Evolutionary conservation across 1,284 basidiomycete species (phyloP).

Genomic region (Golubevia sp.): DNA sequence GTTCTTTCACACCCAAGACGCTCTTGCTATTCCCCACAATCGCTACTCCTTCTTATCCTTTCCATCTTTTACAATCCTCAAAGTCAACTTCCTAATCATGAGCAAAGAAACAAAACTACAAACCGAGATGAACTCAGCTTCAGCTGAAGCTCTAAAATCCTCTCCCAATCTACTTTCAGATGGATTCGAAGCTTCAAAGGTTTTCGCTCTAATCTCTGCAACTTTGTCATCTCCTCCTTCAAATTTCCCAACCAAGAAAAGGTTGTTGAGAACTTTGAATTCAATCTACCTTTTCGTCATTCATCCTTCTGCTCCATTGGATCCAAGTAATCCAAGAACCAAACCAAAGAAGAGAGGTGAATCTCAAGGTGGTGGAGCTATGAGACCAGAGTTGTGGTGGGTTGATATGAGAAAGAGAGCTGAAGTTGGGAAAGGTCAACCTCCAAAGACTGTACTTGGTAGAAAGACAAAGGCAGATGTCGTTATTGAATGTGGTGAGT

Average conservation of each 20-base stretch:
- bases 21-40: too few relatives aligned
- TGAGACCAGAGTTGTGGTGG: constrained; percentile 44
- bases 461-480: constrained; percentile 47
- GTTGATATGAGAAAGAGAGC: constrained; percentile 28
- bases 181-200: constrained; percentile 7
- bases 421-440: constrained; percentile 41
- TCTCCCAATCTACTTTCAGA: background rate
- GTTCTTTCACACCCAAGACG: too few relatives aligned
- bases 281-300: constrained; percentile 53
- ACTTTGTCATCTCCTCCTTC: background rate
- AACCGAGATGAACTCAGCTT: background rate
- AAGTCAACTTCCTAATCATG: too few relatives aligned
- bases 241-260: constrained; percentile 17
- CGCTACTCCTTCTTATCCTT: too few relatives aligned
- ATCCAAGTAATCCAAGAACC: constrained; percentile 42
- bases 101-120: too few relatives aligned
- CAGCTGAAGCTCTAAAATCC: background rate
- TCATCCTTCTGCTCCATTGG: constrained; percentile 35
- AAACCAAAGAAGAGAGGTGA: constrained; percentile 24
- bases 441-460: constrained; percentile 38
- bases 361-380: constrained; percentile 36
- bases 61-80: too few relatives aligned
- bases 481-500: constrained; percentile 43
- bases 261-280: constrained; percentile 35
- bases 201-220: constrained; percentile 8